Evolutionary conservation across 1,284 basidiomycete genomes (phyloP).

Genomic region (Melanopsichium pennsylvanicum): DNA sequence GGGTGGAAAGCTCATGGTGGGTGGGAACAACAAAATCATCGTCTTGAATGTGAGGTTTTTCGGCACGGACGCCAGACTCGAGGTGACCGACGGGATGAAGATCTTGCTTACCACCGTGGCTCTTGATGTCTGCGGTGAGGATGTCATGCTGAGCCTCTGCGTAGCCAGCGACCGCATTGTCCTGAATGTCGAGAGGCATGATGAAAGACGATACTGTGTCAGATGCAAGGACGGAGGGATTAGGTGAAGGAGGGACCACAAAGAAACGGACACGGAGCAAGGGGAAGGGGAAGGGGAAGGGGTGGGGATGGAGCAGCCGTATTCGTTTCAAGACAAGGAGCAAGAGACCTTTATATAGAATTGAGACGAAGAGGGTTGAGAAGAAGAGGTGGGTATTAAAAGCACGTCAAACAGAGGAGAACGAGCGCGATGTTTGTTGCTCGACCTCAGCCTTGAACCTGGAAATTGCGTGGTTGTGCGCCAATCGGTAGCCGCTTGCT

Average conservation of each 20-base stretch:
- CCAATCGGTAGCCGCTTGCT: too few relatives aligned
- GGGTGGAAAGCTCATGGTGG: conserved; percentile 55
- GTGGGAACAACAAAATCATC: conserved; percentile 47
- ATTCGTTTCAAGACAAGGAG: too few relatives aligned
- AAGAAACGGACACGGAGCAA: too few relatives aligned
- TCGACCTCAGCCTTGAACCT: too few relatives aligned
- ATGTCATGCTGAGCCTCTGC: conserved; percentile 40
- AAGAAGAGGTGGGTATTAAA: too few relatives aligned
- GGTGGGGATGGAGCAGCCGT: not conserved
- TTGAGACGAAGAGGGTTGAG: too few relatives aligned
- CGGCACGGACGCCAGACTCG: conserved; percentile 23
- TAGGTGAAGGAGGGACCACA: not conserved
- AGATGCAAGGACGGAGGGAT: not conserved
- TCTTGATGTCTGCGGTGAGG: conserved; percentile 37
- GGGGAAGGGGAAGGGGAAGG: not conserved
- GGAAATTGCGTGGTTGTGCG: too few relatives aligned
- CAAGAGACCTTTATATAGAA: too few relatives aligned
- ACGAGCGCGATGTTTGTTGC: too few relatives aligned
- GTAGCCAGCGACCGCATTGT: conserved; percentile 39
- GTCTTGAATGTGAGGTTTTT: conserved; percentile 31
- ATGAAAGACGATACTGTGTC: not conserved
- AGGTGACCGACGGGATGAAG: conserved; percentile 45
- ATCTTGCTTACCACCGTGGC: conserved; percentile 27
- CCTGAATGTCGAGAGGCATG: conserved; percentile 43
- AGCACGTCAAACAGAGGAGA: too few relatives aligned